Base-by-base conservation (phyloP, 1,284 basidiomycete genomes). In the Pholiota adiposa region DNA sequence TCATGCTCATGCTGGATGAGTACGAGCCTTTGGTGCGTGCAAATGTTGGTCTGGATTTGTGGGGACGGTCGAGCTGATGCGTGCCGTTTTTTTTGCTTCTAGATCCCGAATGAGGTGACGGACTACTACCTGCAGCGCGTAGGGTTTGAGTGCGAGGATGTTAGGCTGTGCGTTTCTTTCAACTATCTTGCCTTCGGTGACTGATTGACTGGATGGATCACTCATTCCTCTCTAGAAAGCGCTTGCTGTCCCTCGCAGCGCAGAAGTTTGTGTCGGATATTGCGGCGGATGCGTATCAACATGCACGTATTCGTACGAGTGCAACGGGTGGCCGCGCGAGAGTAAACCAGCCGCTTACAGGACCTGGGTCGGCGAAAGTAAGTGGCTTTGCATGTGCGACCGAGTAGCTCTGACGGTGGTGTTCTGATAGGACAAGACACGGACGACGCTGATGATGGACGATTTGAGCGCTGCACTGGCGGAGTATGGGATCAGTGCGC, bases 191-290 rank as follows among this genome's bases (percentile, higher is more conserved):
- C 25, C 34, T 40, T 58, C 29, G 52, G 16, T 12, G 41, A 33
- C 48, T 44, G 40, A 34, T 7, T 44, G 58, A 36, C 41, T 44
- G 7, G 59, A 52, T 31, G 51, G 56, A 57, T 57, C n/a, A n/a
- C n/a, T n/a, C n/a, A n/a, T n/a, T n/a, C n/a, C n/a, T n/a, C n/a
- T n/a, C 12, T 72, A 97, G 94, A 63, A 98, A 97, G 78, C 90
- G 97, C 4, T 85, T 99, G 7, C 81, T 99, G 23, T 96, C 96
- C 0, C 84, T 99, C 29, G 96, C 97, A 1, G 95, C 97, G 0
- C 97, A 99, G 73, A 99, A 99, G 73, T 99, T 99, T 72, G 90
- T 99, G 43, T 93, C 95, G 11, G 97, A 99, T 73, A 97, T 99
- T 63, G 93, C 97, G 2, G 88, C 93, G 8, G 97, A 99, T 74